phyloP scores from a whole-genome alignment of 139 green algal genomes.

The Ettlia oleoabundans region DNA sequence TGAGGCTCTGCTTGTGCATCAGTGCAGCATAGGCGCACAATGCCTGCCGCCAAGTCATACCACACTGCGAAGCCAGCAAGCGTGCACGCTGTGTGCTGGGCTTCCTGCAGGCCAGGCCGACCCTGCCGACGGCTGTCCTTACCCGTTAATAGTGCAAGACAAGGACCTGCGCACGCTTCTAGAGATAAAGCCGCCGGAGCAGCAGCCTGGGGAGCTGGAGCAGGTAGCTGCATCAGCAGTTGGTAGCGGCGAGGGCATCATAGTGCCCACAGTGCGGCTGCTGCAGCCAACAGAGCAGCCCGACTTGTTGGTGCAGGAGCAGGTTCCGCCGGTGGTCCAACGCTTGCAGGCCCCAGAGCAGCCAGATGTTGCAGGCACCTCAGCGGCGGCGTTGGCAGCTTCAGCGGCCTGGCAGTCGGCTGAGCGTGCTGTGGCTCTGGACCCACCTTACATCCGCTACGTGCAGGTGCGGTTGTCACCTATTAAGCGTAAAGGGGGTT shows the following conservation, averaged over 20 bases:
- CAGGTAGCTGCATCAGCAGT: background rate
- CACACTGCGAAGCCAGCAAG: background rate
- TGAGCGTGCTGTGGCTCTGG: conserved; percentile 19
- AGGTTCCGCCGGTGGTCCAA: conserved; percentile 21
- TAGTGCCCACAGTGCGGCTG: conserved; percentile 27
- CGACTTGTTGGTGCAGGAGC: conserved; percentile 25
- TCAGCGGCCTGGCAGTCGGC: conserved; percentile 16
- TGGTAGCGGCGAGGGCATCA: conserved; percentile 9
- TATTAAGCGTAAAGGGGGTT: background rate
- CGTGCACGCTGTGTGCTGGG: background rate
- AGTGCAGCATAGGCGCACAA: too few species aligned
- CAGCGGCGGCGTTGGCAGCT: background rate
- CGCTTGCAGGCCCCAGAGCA: background rate
- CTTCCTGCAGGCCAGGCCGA: conserved; percentile 25
- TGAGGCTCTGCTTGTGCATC: too few species aligned
- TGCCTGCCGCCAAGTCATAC: background rate
- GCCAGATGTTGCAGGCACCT: conserved; percentile 17
- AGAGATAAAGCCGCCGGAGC: conserved; percentile 38
- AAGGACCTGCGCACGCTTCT: conserved; percentile 46
- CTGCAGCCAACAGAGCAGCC: conserved; percentile 26
- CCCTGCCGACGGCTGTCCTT: conserved; percentile 37
- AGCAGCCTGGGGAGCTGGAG: conserved; percentile 5
- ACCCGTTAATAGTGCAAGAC: conserved; percentile 53
- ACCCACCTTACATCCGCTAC: conserved; percentile 47
- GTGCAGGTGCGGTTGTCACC: conserved; percentile 30